Evolutionary conservation across 2,329 filamentous ascomycete species (phyloP), one percentile per base, ranked within the genome.

Genomic region (Epicoccum nigrum): DNA sequence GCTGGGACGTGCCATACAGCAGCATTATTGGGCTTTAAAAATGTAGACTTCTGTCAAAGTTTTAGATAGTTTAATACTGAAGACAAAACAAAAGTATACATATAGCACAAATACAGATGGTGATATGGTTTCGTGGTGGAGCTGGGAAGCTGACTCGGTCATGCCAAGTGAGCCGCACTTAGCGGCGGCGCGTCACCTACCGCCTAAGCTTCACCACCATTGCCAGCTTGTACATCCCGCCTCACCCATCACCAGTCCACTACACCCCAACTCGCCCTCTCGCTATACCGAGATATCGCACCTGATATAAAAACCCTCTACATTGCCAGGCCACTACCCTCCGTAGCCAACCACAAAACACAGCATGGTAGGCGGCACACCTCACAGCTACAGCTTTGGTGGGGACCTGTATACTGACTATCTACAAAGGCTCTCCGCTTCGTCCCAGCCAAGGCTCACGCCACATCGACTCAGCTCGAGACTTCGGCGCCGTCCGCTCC

Each of bases 401-500:
- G 12, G 6, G 38, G 31, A 37, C 25, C 30, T 8, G 15, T 23
- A n/a, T 11, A 13, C 51, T 51, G 45, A 51, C 49, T 17, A 45
- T 31, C 16, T 7, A 28, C 19, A 13, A 74, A 95, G 90, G 88
- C 53, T 70, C 89, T 97, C 83, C 91, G 92, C 78, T 89, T 99
- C 78, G 85, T 90, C 63, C 94, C 94, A 71, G 74, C 85, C 55
- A 76, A 86, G 66, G 71, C 79, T 62, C 84, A 93, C 80, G 76
- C 85, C 30, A 66, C 69, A 43, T 60, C 66, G 65, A 84, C 81
- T 63, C 81, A 83, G 84, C 77, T 65, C 52, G 68, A 64, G 65
- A 81, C 51, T 74, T 82, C 70, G 48, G 94, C 94, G 4, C 94
- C 94, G 63, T 97, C 93, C 1, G 93, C 92, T 13, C 92, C 92